Evolutionary conservation across 257 asterid species (phyloP), one percentile per base, ranked within the genome.

Genomic region (Jaltomata sinuosa): DNA sequence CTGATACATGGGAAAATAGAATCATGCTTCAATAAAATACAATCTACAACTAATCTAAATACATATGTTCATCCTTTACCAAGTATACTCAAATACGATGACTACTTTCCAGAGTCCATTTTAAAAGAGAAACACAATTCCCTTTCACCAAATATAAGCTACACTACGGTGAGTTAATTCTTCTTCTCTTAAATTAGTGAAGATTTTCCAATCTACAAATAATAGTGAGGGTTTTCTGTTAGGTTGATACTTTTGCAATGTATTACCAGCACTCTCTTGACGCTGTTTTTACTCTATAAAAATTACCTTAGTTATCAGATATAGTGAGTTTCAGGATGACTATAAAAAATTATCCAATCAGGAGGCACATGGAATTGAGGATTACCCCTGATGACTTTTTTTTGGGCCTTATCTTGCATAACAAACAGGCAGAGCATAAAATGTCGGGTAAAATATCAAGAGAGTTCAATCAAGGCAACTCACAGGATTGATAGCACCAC

Each of bases 401-500:
- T 72, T 11, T 25, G 81, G 59, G 52, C 19, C 55, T 74, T 74
- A 15, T 25, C 40, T 14, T 45, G 81, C 36, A 82, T 65, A 65
- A 3, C 55, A 64, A 25, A 42, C 49, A 29, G 11, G 84, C 84
- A 45, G 21, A 45, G 79, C 77, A 45, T 40, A 82, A 82, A 21
- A 25, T n/a, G 84, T 19, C 8, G 4, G n/a, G 62, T 36, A 31
- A 82, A 14, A 45, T 22, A 8, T 15, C 81, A n/a, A 72, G 22
- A n/a, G n/a, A 62, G 19, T 54, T 86, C 64, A 9, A 81, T 82
- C 79, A 54, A 49, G 29, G 87, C 36, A 53, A 90, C 99, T 95
- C 87, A 95, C 99, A 57, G 98, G 94, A 87, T 94, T 95, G 62
- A 94, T 89, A 84, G 97, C 91, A 86, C 99, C 99, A 16, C 99